phyloP scores from a whole-genome alignment of 371 early-diverging fungal species.

The Mortierella sp. region DNA sequence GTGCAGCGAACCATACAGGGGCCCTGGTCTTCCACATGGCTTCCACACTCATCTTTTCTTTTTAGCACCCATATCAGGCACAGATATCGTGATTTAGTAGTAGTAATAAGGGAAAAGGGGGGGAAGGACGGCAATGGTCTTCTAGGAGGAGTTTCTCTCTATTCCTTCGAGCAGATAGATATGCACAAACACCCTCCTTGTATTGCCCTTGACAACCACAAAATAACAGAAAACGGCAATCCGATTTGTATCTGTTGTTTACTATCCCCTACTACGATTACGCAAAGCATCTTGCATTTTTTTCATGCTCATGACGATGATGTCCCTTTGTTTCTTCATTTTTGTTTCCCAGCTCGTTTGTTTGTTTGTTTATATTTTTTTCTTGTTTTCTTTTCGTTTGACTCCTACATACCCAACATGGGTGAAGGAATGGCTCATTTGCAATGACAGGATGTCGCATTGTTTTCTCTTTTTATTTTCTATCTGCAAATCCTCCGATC shows the following conservation, averaged over 20 bases:
- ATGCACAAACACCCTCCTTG: too few relatives aligned
- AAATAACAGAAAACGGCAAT: constrained; percentile 1
- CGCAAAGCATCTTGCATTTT: background rate
- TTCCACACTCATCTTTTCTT: background rate
- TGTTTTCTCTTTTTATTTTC: background rate
- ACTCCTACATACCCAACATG: too few relatives aligned
- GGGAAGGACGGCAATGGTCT: too few relatives aligned
- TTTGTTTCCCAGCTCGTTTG: background rate
- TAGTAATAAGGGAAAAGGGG: too few relatives aligned
- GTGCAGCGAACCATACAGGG: constrained; percentile 4
- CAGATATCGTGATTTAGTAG: background rate
- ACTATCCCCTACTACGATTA: background rate
- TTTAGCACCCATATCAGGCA: background rate
- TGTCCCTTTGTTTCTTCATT: background rate
- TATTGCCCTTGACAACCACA: too few relatives aligned
- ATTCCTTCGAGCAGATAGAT: too few relatives aligned
- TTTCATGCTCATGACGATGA: background rate
- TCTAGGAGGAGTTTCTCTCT: too few relatives aligned
- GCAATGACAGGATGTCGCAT: background rate
- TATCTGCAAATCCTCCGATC: background rate
- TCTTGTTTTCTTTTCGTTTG: background rate
- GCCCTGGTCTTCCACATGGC: background rate
- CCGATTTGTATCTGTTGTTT: background rate
- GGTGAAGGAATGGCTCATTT: background rate
- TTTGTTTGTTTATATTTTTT: background rate